Percentiles rank a stretch among this genome's conserved stretches.
Conservation (phyloP, 2,329 filamentous ascomycete genomes). For the Pyrenochaeta sp. region DNA sequence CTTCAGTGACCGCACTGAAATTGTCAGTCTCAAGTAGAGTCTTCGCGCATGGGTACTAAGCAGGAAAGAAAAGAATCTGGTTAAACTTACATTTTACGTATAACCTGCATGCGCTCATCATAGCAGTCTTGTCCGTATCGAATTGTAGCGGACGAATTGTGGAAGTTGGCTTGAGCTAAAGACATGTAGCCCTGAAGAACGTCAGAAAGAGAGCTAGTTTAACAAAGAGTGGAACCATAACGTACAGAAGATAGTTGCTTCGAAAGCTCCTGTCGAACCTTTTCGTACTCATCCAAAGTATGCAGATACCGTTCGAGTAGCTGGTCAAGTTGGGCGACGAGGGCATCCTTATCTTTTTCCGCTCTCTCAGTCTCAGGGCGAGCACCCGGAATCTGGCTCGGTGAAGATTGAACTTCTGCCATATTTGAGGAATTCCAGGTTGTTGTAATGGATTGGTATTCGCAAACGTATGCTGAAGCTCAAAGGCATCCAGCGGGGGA, state of each 20-base stretch:
- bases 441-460: not conserved
- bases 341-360: constrained; percentile 35
- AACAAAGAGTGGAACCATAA: not conserved
- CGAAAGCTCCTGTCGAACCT: constrained; percentile 64
- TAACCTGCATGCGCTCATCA: constrained; percentile 76
- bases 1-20: not conserved
- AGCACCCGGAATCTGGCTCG: not conserved
- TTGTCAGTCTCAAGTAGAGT: constrained; percentile 1
- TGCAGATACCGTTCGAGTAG: constrained; percentile 72
- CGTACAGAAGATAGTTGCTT: constrained; percentile 64
- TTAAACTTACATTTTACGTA: constrained; percentile 55
- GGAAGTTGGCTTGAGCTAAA: constrained; percentile 79
- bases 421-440: constrained; percentile 6
- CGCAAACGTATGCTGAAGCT: not conserved
- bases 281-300: constrained; percentile 73
- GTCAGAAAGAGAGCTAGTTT: not conserved
- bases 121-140: constrained; percentile 76
- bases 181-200: constrained; percentile 53
- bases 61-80: not conserved
- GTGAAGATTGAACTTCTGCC: constrained; percentile 12
- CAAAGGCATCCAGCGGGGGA: constrained; percentile 15
- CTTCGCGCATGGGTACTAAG: too few species aligned
- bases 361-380: not conserved
- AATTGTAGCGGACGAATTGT: constrained; percentile 67
- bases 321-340: constrained; percentile 63